phyloP scores from a whole-genome alignment of 306 rosid genomes.

The Carpinus viminea region DNA sequence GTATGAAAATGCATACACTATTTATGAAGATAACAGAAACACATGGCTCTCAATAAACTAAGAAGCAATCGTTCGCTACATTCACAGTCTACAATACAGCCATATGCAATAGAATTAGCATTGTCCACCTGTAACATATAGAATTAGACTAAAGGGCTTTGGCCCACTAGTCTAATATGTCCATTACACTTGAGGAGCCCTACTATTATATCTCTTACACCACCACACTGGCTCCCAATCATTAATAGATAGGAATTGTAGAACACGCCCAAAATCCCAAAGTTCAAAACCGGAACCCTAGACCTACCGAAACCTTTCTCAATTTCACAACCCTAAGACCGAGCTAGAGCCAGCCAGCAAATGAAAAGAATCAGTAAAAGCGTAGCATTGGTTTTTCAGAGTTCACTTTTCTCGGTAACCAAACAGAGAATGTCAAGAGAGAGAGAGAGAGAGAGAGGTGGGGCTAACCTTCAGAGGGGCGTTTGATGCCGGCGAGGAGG shows the following conservation, averaged over 20 bases:
- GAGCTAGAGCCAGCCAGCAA: not conserved
- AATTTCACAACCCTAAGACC: not conserved
- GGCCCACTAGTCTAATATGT: too few relatives aligned
- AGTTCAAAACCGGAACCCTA: not conserved
- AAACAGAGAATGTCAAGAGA: not conserved
- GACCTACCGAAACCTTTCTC: not conserved
- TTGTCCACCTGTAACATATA: not conserved
- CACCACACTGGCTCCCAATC: not conserved
- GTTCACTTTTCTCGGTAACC: not conserved
- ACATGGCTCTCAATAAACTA: not conserved
- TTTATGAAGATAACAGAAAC: not conserved
- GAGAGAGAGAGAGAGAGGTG: not conserved
- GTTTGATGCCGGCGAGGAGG: slow-evolving; percentile 49
- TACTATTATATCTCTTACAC: too few relatives aligned
- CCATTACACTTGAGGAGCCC: too few relatives aligned
- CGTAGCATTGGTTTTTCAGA: not conserved
- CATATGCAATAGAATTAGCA: not conserved
- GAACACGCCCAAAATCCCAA: not conserved
- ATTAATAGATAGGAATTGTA: not conserved
- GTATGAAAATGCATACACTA: not conserved
- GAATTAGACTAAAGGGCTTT: too few relatives aligned
- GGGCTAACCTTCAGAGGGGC: slow-evolving; percentile 69
- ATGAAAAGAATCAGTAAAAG: not conserved
- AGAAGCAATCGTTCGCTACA: not conserved
- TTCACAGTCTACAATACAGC: not conserved